Base-by-base conservation (phyloP, 805 yeast species). In the Nakazawaea anatomiae region DNA sequence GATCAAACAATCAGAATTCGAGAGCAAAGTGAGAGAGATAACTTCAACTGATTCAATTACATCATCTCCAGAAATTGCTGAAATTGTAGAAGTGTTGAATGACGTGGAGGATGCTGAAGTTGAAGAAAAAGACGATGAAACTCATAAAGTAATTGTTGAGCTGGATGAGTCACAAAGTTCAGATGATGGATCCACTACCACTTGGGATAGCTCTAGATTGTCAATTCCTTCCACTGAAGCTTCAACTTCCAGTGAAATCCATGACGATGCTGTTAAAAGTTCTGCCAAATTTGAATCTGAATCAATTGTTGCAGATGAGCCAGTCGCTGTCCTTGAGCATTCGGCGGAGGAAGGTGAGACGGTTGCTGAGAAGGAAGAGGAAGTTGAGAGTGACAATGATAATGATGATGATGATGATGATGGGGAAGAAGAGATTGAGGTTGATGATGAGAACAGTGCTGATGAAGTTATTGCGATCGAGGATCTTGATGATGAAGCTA, bases 401-500 rank as follows among this genome's bases (percentile, higher is more conserved):
- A 32, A 28, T 29, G 45, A 54, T 31, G 43, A 45, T 35, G 38
- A 32, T 8, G 48, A 54, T 27, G 42, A 43, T 6, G 42, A 25
- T 3, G 54, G 52, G 14, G 46, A 44, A 4, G 41, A n/a, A 3
- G 42, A 39, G 3, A 40, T 27, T 5, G 42, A 11, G 25, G 42
- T 11, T 12, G 43, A 25, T 34, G 47, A 39, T 29, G 57, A 53
- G n/a, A 18, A 18, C 25, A 47, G 52, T 14, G 40, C 47, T 14
- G 42, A 25, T 25, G 34, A 39, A 12, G 27, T 49, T 32, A 8
- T 6, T 30, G 36, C 29, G 8, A 4, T 40, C 29, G 36, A 42
- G n/a, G 46, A 40, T 18, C 25, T 18, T 12, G 28, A 39, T n/a
- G 42, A 11, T 32, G 46, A 32, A 32, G 8, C 35, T 32, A 11